phyloP scores from a whole-genome alignment of 495 filamentous ascomycete genomes.

The Xylaria telfairii region DNA sequence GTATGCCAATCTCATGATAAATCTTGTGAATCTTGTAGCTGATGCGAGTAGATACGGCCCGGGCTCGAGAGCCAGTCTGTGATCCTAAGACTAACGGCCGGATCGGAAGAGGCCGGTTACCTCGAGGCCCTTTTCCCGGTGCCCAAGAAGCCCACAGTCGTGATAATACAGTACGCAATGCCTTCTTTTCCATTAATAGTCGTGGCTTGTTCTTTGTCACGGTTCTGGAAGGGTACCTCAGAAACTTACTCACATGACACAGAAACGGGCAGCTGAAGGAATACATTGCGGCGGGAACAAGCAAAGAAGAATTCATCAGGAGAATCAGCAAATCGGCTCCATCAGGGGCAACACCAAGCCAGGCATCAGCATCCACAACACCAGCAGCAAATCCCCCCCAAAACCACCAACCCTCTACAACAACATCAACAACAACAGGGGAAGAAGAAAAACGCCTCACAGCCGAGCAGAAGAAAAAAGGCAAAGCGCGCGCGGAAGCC shows the following conservation, averaged over 20 bases:
- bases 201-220: not conserved
- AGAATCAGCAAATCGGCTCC: constrained; percentile 53
- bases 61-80: constrained; percentile 66
- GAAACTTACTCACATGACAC: constrained; percentile 10
- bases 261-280: constrained; percentile 69
- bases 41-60: constrained; percentile 44
- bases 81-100: constrained; percentile 69
- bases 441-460: constrained; percentile 43
- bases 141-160: constrained; percentile 71
- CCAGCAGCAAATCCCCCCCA: constrained; percentile 20
- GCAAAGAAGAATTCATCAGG: constrained; percentile 62
- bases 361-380: not conserved
- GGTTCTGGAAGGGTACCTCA: too few species aligned
- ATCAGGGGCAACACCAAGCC: constrained; percentile 21
- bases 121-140: constrained; percentile 82
- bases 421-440: constrained; percentile 23
- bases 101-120: constrained; percentile 79
- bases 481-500: constrained; percentile 42
- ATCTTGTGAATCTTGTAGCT: constrained; percentile 4
- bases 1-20: constrained; percentile 42
- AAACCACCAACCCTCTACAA: constrained; percentile 1
- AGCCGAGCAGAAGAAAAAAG: constrained; percentile 37
- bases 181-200: not conserved
- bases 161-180: constrained; percentile 73
- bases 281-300: constrained; percentile 64